Percentiles rank a stretch among this genome's conserved stretches.
phyloP scores from a whole-genome alignment of 805 yeast species.

The Barnettozyma vustinii region DNA sequence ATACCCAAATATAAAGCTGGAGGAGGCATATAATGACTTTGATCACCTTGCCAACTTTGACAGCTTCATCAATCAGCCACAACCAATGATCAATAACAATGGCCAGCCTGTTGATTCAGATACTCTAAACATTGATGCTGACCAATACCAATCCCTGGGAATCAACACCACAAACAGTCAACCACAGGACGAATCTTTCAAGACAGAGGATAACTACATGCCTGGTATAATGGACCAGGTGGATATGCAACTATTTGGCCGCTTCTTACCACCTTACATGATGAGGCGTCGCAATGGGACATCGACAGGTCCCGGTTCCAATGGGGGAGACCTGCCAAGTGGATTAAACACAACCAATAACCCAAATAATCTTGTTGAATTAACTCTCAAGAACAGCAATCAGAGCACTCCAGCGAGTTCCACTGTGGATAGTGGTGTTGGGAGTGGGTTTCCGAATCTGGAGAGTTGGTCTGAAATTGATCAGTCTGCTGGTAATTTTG shows the following conservation, averaged over 20 bases:
- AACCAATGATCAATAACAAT: not conserved
- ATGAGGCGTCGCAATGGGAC: constrained; percentile 30
- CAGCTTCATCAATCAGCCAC: constrained; percentile 24
- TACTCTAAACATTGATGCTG: not conserved
- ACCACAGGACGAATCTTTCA: constrained; percentile 1
- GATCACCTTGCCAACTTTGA: constrained; percentile 27
- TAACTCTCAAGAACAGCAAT: constrained; percentile 9
- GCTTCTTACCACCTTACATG: constrained; percentile 83
- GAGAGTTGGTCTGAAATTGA: constrained; percentile 13
- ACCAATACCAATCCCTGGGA: not conserved
- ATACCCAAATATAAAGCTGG: constrained; percentile 18
- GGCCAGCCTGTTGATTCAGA: not conserved
- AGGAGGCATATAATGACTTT: constrained; percentile 20
- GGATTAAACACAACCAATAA: constrained; percentile 22
- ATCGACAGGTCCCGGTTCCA: constrained; percentile 21
- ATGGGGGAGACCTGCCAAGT: constrained; percentile 26
- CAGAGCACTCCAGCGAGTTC: not conserved
- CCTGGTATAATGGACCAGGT: constrained; percentile 83
- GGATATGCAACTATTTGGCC: constrained; percentile 81
- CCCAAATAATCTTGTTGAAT: constrained; percentile 19
- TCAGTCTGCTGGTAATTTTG: constrained; percentile 1
- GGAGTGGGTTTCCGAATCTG: constrained; percentile 1
- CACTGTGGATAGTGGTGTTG: not conserved
- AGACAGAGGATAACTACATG: constrained; percentile 36
- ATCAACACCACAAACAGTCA: constrained; percentile 1